phyloP scores from a whole-genome alignment of 768 basidiomycete genomes.

The Hypholoma fasciculare region DNA sequence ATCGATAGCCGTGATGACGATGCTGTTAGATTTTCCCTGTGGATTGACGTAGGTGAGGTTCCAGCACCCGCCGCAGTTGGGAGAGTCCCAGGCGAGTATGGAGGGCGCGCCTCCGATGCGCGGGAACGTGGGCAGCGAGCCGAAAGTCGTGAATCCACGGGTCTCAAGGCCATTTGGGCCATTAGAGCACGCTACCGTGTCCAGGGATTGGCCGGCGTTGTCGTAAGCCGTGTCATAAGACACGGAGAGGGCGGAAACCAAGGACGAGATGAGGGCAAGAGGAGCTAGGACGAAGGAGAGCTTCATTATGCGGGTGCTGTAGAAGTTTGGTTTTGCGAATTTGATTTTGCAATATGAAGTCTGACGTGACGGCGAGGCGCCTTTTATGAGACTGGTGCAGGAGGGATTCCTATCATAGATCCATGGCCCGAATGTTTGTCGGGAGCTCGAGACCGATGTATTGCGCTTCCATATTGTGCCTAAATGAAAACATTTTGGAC shows the following conservation, averaged over 20 bases:
- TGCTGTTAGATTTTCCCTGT: constrained; percentile 28
- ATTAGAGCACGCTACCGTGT: constrained; percentile 44
- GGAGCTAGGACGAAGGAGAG: constrained; percentile 22
- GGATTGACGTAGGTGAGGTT: constrained; percentile 44
- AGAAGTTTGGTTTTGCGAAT: not conserved
- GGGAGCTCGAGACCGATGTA: no score
- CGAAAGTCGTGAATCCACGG: constrained; percentile 47
- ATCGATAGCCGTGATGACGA: constrained; percentile 56
- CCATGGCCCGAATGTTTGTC: no score
- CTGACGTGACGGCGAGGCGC: no score
- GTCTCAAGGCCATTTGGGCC: constrained; percentile 51
- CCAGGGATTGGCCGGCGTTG: constrained; percentile 35
- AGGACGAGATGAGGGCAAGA: constrained; percentile 23
- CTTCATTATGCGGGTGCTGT: constrained; percentile 28
- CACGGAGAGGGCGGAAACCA: constrained; percentile 24
- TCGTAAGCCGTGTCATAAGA: constrained; percentile 56
- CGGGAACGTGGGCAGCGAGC: constrained; percentile 56
- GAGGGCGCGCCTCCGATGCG: constrained; percentile 56
- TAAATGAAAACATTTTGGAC: no score
- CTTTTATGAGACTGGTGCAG: no score
- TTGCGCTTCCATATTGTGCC: no score
- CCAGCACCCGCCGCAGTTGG: constrained; percentile 63
- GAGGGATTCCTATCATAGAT: no score
- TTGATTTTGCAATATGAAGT: no score
- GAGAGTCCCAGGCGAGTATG: constrained; percentile 50